phyloP scores from a whole-genome alignment of 108 stramenopile species.

The Pseudonitzschia delicatissima region DNA sequence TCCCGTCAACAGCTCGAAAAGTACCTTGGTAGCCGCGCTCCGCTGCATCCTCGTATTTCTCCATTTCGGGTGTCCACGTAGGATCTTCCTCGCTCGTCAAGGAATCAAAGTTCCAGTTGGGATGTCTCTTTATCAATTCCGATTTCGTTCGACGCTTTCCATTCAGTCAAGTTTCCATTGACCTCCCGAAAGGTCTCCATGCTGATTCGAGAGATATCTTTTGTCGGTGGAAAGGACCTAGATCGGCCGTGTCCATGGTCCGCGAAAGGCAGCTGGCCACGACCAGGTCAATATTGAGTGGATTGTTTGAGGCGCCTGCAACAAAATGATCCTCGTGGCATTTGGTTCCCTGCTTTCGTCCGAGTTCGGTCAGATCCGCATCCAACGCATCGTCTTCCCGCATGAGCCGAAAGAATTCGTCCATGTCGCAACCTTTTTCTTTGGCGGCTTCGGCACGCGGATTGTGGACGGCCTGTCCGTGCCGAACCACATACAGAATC shows the following conservation, averaged over 20 bases:
- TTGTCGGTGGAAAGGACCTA: slow-evolving; percentile 34
- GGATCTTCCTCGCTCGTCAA: slow-evolving; percentile 36
- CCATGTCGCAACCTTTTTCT: slow-evolving; percentile 57
- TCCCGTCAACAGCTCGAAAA: slow-evolving; percentile 50
- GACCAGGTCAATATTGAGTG: slow-evolving; percentile 31
- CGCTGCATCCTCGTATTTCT: slow-evolving; percentile 49
- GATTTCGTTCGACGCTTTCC: slow-evolving; percentile 50
- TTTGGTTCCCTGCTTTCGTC: slow-evolving; percentile 47
- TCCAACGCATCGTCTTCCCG: slow-evolving; percentile 69
- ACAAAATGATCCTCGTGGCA: slow-evolving; percentile 14
- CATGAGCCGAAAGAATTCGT: slow-evolving; percentile 70
- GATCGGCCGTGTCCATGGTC: slow-evolving; percentile 42
- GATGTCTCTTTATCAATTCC: slow-evolving; percentile 51
- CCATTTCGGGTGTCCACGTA: slow-evolving; percentile 63
- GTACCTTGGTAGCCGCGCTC: slow-evolving; percentile 67
- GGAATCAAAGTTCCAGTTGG: slow-evolving; percentile 57
- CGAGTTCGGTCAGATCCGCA: slow-evolving; percentile 56
- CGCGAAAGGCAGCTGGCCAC: slow-evolving; percentile 40
- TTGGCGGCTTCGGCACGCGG: slow-evolving; percentile 72
- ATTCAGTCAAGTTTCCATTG: slow-evolving; percentile 74
- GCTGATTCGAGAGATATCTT: slow-evolving; percentile 29
- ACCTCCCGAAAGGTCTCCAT: slow-evolving; percentile 74
- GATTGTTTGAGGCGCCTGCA: not conserved
- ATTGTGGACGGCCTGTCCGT: slow-evolving; percentile 82
- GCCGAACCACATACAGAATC: slow-evolving; percentile 54